Conservation (phyloP, 306 rosid species). For the Vigna hirtella region DNA sequence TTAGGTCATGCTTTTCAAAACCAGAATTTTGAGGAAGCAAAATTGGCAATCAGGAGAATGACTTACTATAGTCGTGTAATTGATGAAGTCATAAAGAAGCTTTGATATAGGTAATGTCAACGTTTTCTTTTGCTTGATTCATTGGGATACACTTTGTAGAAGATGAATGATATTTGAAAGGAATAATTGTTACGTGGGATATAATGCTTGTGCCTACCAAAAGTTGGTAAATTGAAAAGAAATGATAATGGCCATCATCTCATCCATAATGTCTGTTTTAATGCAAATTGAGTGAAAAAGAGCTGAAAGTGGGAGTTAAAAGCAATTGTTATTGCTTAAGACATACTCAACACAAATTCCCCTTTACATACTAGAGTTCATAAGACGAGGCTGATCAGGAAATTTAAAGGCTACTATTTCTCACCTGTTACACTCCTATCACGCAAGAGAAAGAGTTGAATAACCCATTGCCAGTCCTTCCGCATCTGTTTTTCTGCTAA, state of each 20-base stretch:
- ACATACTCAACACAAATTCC: background rate
- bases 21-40: slow-evolving; percentile 71
- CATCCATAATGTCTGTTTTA: background rate
- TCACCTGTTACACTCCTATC: background rate
- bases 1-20: slow-evolving; percentile 64
- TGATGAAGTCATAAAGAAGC: slow-evolving; percentile 79
- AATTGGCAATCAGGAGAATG: slow-evolving; percentile 70
- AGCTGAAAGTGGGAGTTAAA: background rate
- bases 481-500: background rate
- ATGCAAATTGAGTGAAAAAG: background rate
- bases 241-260: slow-evolving; percentile 2
- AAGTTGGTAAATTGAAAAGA: slow-evolving; percentile 21
- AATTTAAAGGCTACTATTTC: background rate
- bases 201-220: background rate
- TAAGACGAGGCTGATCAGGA: background rate
- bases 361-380: background rate
- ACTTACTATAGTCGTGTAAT: slow-evolving; percentile 82
- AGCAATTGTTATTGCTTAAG: background rate
- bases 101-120: slow-evolving; percentile 55
- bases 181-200: slow-evolving; percentile 4
- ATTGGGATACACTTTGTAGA: slow-evolving; percentile 18
- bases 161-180: slow-evolving; percentile 30
- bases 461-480: background rate
- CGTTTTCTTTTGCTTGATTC: slow-evolving; percentile 20
- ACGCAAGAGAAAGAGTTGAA: background rate